These are phyloP conservation scores for Phialophora macrospora DNA, from an alignment of 2,329 filamentous ascomycete genomes.

Conservation along the genomic window DNA sequence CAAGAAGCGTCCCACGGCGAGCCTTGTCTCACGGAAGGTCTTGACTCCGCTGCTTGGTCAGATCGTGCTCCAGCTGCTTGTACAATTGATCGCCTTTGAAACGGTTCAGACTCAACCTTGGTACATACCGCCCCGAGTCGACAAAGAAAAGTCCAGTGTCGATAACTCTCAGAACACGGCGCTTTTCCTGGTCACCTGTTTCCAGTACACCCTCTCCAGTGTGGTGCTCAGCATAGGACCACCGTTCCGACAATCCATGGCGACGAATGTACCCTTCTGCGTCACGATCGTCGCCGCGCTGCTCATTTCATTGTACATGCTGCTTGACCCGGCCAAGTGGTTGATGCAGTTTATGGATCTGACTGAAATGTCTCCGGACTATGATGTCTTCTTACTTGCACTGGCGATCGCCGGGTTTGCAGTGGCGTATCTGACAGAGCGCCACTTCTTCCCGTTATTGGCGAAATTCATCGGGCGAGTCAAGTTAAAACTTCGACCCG, in stretches of 20 bases:
- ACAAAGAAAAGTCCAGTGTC: conserved; percentile 80
- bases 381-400: conserved; percentile 72
- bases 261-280: conserved; percentile 84
- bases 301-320: conserved; percentile 75
- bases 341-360: conserved; percentile 80
- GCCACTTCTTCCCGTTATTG: conserved; percentile 69
- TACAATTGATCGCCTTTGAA: conserved; percentile 76
- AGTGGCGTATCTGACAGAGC: conserved; percentile 73
- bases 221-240: conserved; percentile 88
- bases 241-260: conserved; percentile 82
- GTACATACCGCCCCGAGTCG: conserved; percentile 80
- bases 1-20: conserved; percentile 85
- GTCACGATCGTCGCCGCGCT: conserved; percentile 73
- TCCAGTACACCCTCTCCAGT: conserved; percentile 90
- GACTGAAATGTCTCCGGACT: conserved; percentile 73
- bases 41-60: conserved; percentile 87
- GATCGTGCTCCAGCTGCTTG: conserved; percentile 76
- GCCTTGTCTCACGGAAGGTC: conserved; percentile 90
- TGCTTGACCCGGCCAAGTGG: conserved; percentile 73
- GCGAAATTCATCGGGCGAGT: conserved; percentile 69
- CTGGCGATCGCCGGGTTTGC: conserved; percentile 73
- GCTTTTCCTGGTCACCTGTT: conserved; percentile 87
- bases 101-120: conserved; percentile 79
- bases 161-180: conserved; percentile 93
- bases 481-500: conserved; percentile 61